phyloP scores from a whole-genome alignment of 805 yeast genomes.

The Wickerhamomyces sydowiorum region DNA sequence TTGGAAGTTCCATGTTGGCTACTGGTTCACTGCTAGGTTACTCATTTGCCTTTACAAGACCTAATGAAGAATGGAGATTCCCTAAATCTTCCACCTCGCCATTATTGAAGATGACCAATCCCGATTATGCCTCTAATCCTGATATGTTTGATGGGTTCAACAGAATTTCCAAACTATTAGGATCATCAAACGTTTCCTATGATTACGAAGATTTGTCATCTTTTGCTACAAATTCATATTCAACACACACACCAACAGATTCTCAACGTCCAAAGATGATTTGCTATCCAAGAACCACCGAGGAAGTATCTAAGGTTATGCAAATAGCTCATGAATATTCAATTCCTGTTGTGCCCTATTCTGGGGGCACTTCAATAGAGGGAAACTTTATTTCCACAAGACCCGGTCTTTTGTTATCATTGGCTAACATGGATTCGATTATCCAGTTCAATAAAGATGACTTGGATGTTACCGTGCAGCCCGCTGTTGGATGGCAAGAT shows the following conservation, averaged over 20 bases:
- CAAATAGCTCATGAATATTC: constrained; percentile 47
- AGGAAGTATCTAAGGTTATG: constrained; percentile 56
- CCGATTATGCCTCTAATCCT: not conserved
- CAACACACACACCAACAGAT: not conserved
- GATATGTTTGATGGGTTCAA: not conserved
- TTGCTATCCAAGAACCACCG: constrained; percentile 44
- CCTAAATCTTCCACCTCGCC: not conserved
- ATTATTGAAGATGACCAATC: not conserved
- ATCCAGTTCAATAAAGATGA: constrained; percentile 51
- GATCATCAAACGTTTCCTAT: not conserved
- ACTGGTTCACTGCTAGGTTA: not conserved
- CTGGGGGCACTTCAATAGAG: constrained; percentile 75
- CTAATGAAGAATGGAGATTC: not conserved
- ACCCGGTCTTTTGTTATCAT: constrained; percentile 40
- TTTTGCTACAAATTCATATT: not conserved
- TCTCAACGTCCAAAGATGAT: not conserved
- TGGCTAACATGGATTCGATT: constrained; percentile 50
- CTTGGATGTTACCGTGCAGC: constrained; percentile 65
- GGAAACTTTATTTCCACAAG: constrained; percentile 70
- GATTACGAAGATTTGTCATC: not conserved
- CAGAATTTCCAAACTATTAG: not conserved
- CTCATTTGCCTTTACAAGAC: not conserved
- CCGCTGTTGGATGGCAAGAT: constrained; percentile 72
- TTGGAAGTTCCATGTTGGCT: not conserved
- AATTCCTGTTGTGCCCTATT: constrained; percentile 66